Percentiles rank a stretch among this genome's conserved stretches.
phyloP scores from a whole-genome alignment of 106 monocot genomes.

The Dioscorea dumetorum region DNA sequence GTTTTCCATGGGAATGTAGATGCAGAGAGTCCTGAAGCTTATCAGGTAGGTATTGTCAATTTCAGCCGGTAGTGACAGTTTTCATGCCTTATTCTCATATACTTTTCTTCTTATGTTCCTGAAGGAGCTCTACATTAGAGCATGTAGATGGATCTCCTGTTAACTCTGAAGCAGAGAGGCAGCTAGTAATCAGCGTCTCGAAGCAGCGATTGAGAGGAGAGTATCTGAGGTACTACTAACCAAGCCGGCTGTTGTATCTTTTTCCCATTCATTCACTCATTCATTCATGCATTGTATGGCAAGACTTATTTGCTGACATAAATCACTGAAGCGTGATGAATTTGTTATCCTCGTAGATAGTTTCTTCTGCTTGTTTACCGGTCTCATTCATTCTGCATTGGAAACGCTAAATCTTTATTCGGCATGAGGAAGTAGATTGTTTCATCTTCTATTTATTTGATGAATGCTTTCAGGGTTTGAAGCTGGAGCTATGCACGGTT shows the following conservation, averaged over 20 bases:
- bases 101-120: neutral
- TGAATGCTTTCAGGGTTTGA: conserved; percentile 14
- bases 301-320: no score
- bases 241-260: no score
- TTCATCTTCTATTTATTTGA: no score
- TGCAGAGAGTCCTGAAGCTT: conserved; percentile 5
- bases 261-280: no score
- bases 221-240: conserved; percentile 4
- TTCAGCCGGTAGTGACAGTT: no score
- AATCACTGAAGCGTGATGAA: neutral
- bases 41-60: conserved; percentile 12
- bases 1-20: conserved; percentile 31
- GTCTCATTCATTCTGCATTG: no score
- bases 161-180: conserved; percentile 5
- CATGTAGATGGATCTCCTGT: conserved; percentile 3
- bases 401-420: no score
- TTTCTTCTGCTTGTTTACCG: no score
- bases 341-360: no score
- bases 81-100: neutral
- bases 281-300: no score
- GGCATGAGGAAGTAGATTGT: no score
- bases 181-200: conserved; percentile 2
- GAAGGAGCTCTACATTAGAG: conserved; percentile 13
- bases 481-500: conserved; percentile 25
- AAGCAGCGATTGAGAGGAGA: conserved; percentile 9